phyloP scores from a whole-genome alignment of 2,329 filamentous ascomycete genomes.

The Botrytis medusae region DNA sequence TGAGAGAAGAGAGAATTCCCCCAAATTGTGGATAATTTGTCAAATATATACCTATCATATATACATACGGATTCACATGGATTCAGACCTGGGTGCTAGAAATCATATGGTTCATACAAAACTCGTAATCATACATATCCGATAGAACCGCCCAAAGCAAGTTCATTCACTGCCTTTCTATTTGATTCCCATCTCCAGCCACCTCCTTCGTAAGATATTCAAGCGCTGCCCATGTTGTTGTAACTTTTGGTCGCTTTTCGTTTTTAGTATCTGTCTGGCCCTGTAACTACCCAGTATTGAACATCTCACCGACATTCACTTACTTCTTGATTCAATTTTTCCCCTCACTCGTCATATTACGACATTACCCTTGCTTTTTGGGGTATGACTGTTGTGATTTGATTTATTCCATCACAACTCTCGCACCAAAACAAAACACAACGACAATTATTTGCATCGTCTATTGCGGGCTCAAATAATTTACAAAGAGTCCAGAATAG shows the following conservation, averaged over 20 bases:
- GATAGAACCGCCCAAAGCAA: constrained; percentile 3
- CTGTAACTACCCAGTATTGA: constrained; percentile 3
- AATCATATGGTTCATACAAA: not conserved
- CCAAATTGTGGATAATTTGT: not conserved
- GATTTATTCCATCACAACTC: constrained; percentile 10
- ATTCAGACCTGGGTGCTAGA: not conserved
- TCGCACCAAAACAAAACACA: not conserved
- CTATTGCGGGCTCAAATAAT: not conserved
- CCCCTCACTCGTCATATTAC: constrained; percentile 20
- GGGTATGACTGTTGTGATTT: constrained; percentile 7
- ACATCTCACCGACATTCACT: constrained; percentile 22
- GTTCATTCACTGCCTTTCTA: not conserved
- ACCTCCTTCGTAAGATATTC: not conserved
- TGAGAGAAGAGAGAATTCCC: not conserved
- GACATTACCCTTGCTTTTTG: not conserved
- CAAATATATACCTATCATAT: not conserved
- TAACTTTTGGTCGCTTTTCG: not conserved
- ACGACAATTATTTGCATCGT: not conserved
- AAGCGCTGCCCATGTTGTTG: not conserved
- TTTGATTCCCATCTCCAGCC: not conserved
- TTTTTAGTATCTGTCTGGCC: not conserved
- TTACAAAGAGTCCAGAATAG: not conserved
- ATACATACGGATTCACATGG: not conserved
- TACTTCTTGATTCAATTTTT: constrained; percentile 10
- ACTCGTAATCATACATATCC: not conserved